Conservation (phyloP, 805 yeast genomes). For the Henningerozyma blattae region DNA sequence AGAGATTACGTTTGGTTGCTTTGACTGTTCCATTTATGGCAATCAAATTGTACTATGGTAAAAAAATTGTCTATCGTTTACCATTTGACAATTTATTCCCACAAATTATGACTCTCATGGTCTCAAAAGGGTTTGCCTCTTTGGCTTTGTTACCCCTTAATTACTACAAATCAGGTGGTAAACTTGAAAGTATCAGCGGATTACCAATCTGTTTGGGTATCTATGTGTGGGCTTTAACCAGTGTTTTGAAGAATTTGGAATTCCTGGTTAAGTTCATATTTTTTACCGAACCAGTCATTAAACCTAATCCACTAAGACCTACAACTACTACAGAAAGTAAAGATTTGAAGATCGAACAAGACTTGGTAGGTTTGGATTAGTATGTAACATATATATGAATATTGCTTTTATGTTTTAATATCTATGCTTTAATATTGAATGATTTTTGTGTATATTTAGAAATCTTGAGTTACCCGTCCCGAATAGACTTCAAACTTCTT, state of each 20-base stretch:
- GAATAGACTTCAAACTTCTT: too few species aligned
- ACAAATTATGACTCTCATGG: conserved; percentile 17
- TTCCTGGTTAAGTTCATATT: conserved; percentile 15
- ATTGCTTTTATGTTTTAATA: too few species aligned
- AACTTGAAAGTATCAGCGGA: background rate
- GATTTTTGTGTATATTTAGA: too few species aligned
- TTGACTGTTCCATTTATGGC: conserved; percentile 22
- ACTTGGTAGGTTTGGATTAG: background rate
- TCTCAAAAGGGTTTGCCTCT: conserved; percentile 24
- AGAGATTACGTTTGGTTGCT: conserved; percentile 12
- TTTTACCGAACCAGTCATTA: conserved; percentile 5
- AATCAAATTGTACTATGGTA: conserved; percentile 24
- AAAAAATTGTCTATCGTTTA: conserved; percentile 18
- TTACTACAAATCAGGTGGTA: conserved; percentile 3
- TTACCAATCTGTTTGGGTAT: conserved; percentile 13
- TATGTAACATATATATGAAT: too few species aligned
- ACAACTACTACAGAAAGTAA: too few species aligned
- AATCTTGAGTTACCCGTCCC: too few species aligned
- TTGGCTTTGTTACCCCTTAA: conserved; percentile 18
- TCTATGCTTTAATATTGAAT: too few species aligned
- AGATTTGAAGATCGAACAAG: background rate
- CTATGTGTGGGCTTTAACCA: conserved; percentile 23
- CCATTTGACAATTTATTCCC: conserved; percentile 21
- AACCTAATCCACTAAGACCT: background rate
- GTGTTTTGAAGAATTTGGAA: conserved; percentile 17